A percentile compares a stretch with the other conserved stretches of the same genome.
These are phyloP conservation scores for Naematelia aurantialba DNA, from an alignment of 768 basidiomycete genomes.

Conservation along the genomic window DNA sequence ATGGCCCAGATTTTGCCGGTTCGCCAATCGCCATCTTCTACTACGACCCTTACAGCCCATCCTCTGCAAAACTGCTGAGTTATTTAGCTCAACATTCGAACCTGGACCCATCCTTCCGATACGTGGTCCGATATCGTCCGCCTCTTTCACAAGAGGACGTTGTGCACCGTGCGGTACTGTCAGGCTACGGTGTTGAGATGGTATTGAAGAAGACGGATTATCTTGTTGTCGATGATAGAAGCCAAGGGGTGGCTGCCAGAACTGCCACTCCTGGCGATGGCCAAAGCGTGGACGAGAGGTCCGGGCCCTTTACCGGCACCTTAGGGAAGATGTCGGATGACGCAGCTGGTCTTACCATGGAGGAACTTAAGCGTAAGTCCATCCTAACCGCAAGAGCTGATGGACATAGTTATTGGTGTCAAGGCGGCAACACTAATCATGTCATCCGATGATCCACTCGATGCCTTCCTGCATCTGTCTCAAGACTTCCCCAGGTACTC, in stretches of 20 bases:
- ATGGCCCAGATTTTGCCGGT: background rate
- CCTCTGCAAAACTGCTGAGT: slow-evolving; percentile 62
- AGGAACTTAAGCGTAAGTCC: background rate
- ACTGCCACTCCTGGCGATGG: background rate
- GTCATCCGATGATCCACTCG: slow-evolving; percentile 58
- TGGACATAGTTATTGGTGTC: slow-evolving; percentile 58
- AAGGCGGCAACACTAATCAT: slow-evolving; percentile 73
- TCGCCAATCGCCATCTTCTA: slow-evolving; percentile 64
- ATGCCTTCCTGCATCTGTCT: slow-evolving; percentile 63
- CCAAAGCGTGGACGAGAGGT: background rate
- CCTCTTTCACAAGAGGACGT: slow-evolving; percentile 38
- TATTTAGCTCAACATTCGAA: slow-evolving; percentile 60
- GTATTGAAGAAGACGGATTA: slow-evolving; percentile 98
- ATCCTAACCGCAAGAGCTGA: background rate
- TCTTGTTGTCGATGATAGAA: slow-evolving; percentile 82
- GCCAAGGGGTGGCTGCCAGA: background rate
- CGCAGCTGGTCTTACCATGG: background rate
- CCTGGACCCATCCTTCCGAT: slow-evolving; percentile 59
- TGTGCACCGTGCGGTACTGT: slow-evolving; percentile 52
- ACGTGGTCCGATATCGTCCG: slow-evolving; percentile 70
- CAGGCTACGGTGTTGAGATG: slow-evolving; percentile 86
- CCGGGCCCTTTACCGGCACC: slow-evolving; percentile 19
- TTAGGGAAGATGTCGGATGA: slow-evolving; percentile 19
- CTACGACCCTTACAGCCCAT: slow-evolving; percentile 65
- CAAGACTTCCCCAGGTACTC: slow-evolving; percentile 90